Percentiles rank a stretch among this genome's conserved stretches.
phyloP scores from a whole-genome alignment of 331 rosid species.

The Rosa hybrid region DNA sequence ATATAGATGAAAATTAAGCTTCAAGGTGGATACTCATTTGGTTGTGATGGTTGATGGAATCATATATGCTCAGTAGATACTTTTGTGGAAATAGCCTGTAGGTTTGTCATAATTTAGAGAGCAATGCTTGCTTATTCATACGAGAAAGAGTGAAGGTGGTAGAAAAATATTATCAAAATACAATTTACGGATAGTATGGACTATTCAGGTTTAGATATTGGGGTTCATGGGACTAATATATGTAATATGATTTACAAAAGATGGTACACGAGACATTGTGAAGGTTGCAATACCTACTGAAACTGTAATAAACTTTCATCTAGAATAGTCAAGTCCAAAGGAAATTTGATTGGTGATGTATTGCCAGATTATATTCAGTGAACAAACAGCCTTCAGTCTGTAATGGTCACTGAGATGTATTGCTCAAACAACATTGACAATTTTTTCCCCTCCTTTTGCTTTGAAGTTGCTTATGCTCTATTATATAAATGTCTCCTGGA shows the following conservation, averaged over 20 bases:
- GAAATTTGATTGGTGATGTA: background rate
- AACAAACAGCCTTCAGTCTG: constrained; percentile 1
- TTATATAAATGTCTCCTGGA: constrained; percentile 8
- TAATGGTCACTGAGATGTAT: background rate
- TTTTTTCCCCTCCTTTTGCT: background rate
- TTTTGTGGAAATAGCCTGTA: background rate
- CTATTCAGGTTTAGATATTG: background rate
- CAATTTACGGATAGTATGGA: background rate
- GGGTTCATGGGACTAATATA: background rate
- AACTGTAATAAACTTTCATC: background rate
- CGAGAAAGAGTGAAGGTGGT: background rate
- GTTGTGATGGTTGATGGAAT: background rate
- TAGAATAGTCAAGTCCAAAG: background rate
- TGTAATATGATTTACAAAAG: background rate
- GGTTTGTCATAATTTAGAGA: background rate
- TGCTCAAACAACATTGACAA: background rate
- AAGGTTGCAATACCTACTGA: background rate
- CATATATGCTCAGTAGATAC: background rate
- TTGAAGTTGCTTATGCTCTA: background rate
- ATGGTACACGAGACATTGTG: background rate
- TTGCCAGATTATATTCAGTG: background rate
- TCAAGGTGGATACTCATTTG: background rate
- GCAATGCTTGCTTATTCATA: background rate
- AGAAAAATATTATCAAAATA: background rate
- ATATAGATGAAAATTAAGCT: background rate